phyloP scores from a whole-genome alignment of 1,284 basidiomycete genomes.

The Microbotryomycetes sp. region DNA sequence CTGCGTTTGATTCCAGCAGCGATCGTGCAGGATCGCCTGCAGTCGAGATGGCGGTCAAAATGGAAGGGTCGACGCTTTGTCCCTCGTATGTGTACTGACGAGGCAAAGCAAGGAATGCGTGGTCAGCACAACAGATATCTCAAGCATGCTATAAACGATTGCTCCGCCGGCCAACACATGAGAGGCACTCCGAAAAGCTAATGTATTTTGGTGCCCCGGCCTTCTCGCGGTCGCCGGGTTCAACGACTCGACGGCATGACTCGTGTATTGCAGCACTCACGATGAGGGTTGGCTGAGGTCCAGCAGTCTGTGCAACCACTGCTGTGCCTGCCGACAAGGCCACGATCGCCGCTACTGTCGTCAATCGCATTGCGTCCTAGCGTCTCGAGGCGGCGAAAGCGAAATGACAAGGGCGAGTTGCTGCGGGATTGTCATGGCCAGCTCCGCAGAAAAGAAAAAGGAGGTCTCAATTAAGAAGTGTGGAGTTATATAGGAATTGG shows the following conservation, averaged over 20 bases:
- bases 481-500: too few relatives aligned
- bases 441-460: too few relatives aligned
- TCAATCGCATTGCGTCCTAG: neutral
- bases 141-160: constrained; percentile 3
- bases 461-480: too few relatives aligned
- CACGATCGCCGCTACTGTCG: neutral
- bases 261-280: neutral
- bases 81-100: constrained; percentile 18
- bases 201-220: neutral
- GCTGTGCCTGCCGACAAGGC: neutral
- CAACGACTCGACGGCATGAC: too few relatives aligned
- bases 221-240: too few relatives aligned
- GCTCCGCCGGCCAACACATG: too few relatives aligned
- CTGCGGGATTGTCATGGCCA: too few relatives aligned
- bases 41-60: constrained; percentile 14
- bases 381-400: too few relatives aligned
- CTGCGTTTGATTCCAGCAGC: neutral
- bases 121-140: neutral
- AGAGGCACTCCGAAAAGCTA: too few relatives aligned
- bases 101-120: neutral
- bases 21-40: constrained; percentile 10
- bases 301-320: neutral
- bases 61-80: constrained; percentile 6
- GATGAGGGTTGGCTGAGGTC: neutral
- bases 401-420: too few relatives aligned